Base-by-base conservation (phyloP, 371 early-diverging fungal species). In the Lichtheimia ramosa region DNA sequence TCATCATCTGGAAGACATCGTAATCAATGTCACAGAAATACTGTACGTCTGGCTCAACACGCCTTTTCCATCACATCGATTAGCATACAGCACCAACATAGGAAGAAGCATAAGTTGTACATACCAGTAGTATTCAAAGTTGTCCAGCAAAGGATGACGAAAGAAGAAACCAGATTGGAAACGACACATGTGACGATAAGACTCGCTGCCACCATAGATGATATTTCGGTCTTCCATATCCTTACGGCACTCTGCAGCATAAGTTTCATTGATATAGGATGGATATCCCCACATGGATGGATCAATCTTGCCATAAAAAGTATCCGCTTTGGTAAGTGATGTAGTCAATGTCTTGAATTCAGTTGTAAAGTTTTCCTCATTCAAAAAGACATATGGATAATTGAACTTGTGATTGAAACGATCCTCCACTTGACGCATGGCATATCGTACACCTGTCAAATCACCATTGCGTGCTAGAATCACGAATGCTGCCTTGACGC, bases 101-200 rank as follows among this genome's bases (percentile, higher is more conserved):
- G 27, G 27, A 6, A 46, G 5, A 14, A 15, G 1, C 21, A 51
- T 25, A 51, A 34, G 14, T 4, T 21, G 4, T 23, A 8, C 80
- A 6, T 97, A 74, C 98, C 99, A 98, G 73, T 96, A 98, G 68
- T 91, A 99, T 55, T 96, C 91, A 65, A 87, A 93, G 24, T 85
- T 64, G 27, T 73, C 70, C 39, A 96, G 69, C 7, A 94, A 68
- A 41, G 91, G 89, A 64, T 97, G 96, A 40, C 85, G 80, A 69
- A 87, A 96, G 66, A 99, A 96, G 69, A 90, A 94, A 10, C 97
- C 96, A 24, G 95, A 94, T 57, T 92, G 89, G 68, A 88, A 95
- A 58, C 90, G 80, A 77, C 98, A 98, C 98, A 98, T 97, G 66
- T 97, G 93, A 51, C 96, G 87, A 72, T 98, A 98, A 7, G 93